These are phyloP conservation scores for Sarcomyxa edulis DNA, from an alignment of 768 basidiomycete genomes.

Conservation along the genomic window DNA sequence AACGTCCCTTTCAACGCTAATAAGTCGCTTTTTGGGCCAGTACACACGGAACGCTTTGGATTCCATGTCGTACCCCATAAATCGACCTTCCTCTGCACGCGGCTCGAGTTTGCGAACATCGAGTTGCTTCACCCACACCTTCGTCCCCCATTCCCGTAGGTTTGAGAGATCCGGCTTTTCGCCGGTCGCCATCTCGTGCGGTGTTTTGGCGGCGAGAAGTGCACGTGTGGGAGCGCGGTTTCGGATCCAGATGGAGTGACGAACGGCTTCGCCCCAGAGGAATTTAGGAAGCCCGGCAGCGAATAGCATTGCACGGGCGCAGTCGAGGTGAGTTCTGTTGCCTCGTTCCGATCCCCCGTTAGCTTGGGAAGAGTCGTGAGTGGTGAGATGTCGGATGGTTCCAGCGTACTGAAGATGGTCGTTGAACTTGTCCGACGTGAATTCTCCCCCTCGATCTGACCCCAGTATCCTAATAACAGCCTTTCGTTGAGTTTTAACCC, in stretches of 20 bases:
- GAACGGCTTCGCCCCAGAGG: slow-evolving; percentile 20
- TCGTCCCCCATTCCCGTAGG: slow-evolving; percentile 14
- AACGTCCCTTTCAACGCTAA: neutral
- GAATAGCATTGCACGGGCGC: slow-evolving; percentile 14
- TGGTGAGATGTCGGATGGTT: slow-evolving; percentile 13
- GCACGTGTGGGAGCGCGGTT: slow-evolving; percentile 15
- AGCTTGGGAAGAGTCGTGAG: slow-evolving; percentile 17
- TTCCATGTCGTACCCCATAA: neutral
- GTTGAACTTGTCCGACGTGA: slow-evolving; percentile 13
- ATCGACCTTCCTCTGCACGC: neutral
- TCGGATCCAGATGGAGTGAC: slow-evolving; percentile 14
- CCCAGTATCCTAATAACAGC: slow-evolving; percentile 8
- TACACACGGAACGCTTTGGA: neutral
- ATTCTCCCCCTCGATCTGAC: slow-evolving; percentile 21
- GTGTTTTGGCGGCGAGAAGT: slow-evolving; percentile 17
- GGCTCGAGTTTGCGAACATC: slow-evolving; percentile 1
- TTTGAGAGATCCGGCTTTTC: slow-evolving; percentile 19
- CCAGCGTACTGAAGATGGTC: slow-evolving; percentile 13
- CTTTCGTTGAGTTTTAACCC: slow-evolving; percentile 18
- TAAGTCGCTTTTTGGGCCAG: neutral
- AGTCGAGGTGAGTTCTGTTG: slow-evolving; percentile 18
- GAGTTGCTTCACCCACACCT: neutral
- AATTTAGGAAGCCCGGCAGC: slow-evolving; percentile 11
- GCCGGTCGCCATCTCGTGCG: slow-evolving; percentile 14
- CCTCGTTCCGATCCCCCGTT: slow-evolving; percentile 21